Conservation (phyloP, 805 yeast species). For the Clavispora vitiphila region DNA sequence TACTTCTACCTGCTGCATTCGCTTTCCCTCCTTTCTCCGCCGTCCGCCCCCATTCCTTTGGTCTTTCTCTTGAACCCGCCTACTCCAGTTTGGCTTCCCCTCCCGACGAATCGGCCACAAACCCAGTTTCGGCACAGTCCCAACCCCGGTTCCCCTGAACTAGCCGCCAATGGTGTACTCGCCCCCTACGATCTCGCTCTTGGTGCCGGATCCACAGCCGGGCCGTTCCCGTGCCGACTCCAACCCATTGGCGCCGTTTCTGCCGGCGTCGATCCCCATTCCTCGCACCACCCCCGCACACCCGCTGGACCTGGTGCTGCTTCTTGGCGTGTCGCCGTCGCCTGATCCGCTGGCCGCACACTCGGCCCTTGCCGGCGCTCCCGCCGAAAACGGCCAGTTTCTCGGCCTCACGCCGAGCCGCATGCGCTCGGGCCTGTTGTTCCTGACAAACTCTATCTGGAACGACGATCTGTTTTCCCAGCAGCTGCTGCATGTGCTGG, state of each 20-base stretch:
- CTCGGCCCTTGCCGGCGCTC: not conserved
- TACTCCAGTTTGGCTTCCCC: too few species aligned
- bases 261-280: slow-evolving; percentile 1
- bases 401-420: slow-evolving; percentile 20
- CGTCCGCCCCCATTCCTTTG: not conserved
- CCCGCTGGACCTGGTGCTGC: slow-evolving; percentile 10
- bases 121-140: too few species aligned
- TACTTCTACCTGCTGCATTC: too few species aligned
- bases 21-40: not conserved
- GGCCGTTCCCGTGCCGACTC: slow-evolving; percentile 8
- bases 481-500: slow-evolving; percentile 10
- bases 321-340: slow-evolving; percentile 7
- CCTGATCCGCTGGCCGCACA: slow-evolving; percentile 3
- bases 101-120: too few species aligned
- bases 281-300: not conserved
- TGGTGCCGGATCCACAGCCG: slow-evolving; percentile 5
- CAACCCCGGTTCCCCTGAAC: not conserved
- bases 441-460: slow-evolving; percentile 53
- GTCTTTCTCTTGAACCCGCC: too few species aligned
- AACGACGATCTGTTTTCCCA: slow-evolving; percentile 36
- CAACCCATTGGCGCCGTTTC: slow-evolving; percentile 4
- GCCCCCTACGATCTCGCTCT: slow-evolving; percentile 7
- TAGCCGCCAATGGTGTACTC: slow-evolving; percentile 3
- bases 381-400: not conserved
- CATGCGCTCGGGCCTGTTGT: slow-evolving; percentile 53